Percentiles rank a stretch among this genome's conserved stretches.
Conservation (phyloP, 1,139 yeast genomes). For the Nakaseomyces sp. region DNA sequence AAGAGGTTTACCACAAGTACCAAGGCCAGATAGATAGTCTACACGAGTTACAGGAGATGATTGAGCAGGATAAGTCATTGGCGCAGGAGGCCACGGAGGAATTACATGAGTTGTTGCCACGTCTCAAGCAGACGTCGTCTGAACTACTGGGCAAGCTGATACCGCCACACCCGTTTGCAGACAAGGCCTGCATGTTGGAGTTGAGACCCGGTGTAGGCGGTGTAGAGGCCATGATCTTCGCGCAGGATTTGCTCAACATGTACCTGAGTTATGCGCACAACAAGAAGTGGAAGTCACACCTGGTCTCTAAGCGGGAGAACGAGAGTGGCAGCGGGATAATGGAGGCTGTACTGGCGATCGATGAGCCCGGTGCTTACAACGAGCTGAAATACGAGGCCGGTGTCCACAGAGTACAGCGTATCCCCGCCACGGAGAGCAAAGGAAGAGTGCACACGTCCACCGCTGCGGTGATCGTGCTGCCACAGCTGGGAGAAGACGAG, state of each 20-base stretch:
- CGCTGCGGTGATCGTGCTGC: slow-evolving; percentile 88
- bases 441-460: slow-evolving; percentile 95
- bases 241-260: slow-evolving; percentile 74
- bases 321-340: slow-evolving; percentile 54
- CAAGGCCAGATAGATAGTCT: slow-evolving; percentile 30
- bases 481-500: slow-evolving; percentile 58
- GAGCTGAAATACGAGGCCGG: slow-evolving; percentile 80
- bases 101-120: slow-evolving; percentile 27
- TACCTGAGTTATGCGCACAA: slow-evolving; percentile 61
- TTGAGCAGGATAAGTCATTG: slow-evolving; percentile 30
- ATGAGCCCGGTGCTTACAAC: slow-evolving; percentile 70
- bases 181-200: slow-evolving; percentile 72
- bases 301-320: slow-evolving; percentile 52
- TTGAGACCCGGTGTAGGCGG: slow-evolving; percentile 97
- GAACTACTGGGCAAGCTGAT: slow-evolving; percentile 50
- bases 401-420: slow-evolving; percentile 89
- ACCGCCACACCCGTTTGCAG: slow-evolving; percentile 72
- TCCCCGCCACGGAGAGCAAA: slow-evolving; percentile 87
- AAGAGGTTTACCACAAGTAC: slow-evolving; percentile 46
- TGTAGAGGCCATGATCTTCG: slow-evolving; percentile 79
- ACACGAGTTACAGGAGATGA: slow-evolving; percentile 35
- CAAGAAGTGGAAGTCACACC: slow-evolving; percentile 56
- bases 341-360: slow-evolving; percentile 70
- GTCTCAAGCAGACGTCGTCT: slow-evolving; percentile 32
- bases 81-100: slow-evolving; percentile 35